Evolutionary conservation across 805 yeast species (phyloP), one percentile per base, ranked within the genome.

Genomic region (Ogataea chonburiensis): DNA sequence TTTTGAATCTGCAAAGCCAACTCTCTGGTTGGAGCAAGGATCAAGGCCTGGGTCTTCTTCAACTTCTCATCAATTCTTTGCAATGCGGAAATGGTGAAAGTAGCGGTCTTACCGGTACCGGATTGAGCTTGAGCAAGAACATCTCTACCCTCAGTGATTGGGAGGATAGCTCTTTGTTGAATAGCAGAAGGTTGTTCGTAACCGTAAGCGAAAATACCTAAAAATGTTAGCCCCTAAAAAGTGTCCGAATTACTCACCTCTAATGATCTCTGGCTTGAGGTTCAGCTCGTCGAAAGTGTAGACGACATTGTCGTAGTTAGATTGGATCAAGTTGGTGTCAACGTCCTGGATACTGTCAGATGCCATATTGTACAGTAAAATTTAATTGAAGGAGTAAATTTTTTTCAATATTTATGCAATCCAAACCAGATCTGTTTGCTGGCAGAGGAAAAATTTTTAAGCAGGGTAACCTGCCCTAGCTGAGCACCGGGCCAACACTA

Each of bases 41-140:
- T 82, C 46, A 93, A 70, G 26, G 96, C 96, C 68, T 93, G 98
- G 43, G 87, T 74, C 46, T 84, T 85, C 57, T 79, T 74, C 46
- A 76, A 37, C 46, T 72, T 75, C 39, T 81, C 70, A 52, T 91
- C 95, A 37, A 93, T 75, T 46, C 77, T 85, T 66, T 93, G 95
- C 48, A 93, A 70, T 73, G 88, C 85, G 17, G 96, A 91, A 50
- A 93, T 91, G 47, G 97, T 76, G 73, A 93, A 93, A 31, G 98
- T 93, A 48, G 98, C 98, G 18, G 98, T 93, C 71, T 93, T 93
- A 68, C 98, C 98, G 32, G 98, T 93, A 67, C 98, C 98, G 23
- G 96, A 87, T 69, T 93, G 98, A 42, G 98, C 98, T 70, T 93
- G 98, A 43, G 98, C 98, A 47, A 93, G 79, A 37, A 89, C 94